Evolutionary conservation across 169 alveolate species (phyloP), one percentile per base, ranked within the genome.

Genomic region (Plasmodium gonderi): DNA sequence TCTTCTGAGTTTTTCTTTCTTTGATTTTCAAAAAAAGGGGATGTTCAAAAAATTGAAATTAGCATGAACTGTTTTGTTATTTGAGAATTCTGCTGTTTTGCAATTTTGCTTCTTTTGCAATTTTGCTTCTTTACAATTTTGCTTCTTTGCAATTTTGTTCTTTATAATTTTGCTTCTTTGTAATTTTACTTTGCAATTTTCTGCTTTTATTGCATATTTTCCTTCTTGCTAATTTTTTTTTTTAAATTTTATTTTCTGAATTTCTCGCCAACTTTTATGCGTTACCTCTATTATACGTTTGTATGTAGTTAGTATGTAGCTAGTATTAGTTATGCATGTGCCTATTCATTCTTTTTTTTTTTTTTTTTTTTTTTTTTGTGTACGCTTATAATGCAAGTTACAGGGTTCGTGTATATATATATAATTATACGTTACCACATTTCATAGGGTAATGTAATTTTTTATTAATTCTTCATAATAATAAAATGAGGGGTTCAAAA

Each of bases 1-100:
- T n/a, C n/a, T n/a, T n/a, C n/a, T n/a, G n/a, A 44, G 33, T 23
- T 89, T 95, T 68, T 67, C 31, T 45, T 23, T 14, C 29, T 47
- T 31, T 78, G 38, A 26, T 42, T 76, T 31, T 44, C 40, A 38
- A 76, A 72, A 76, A 42, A 72, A 76, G 14, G 20, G 65, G 23
- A 76, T 38, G 45, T 29, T 29, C 44, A 67, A 8, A 26, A 5
- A 36, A 26, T 67, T 26, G 38, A n/a, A 67, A 31, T 17, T 67
- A 36, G 14, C 20, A 54, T 7, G 9, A 44, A 44, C 54, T n/a
- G n/a, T 9, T 42, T 42, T 9, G 51, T 42, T 42, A 42, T 6
- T 42, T 42, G 51, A n/a, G n/a, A n/a, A n/a, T n/a, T n/a, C n/a
- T n/a, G n/a, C 9, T 9, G 20, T 29, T 51, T 51, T 14, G 68